Percentiles rank a stretch among this genome's conserved stretches.
These are phyloP conservation scores for Blastomyces gilchristii DNA, from an alignment of 2,329 filamentous ascomycete genomes.

Conservation along the genomic window DNA sequence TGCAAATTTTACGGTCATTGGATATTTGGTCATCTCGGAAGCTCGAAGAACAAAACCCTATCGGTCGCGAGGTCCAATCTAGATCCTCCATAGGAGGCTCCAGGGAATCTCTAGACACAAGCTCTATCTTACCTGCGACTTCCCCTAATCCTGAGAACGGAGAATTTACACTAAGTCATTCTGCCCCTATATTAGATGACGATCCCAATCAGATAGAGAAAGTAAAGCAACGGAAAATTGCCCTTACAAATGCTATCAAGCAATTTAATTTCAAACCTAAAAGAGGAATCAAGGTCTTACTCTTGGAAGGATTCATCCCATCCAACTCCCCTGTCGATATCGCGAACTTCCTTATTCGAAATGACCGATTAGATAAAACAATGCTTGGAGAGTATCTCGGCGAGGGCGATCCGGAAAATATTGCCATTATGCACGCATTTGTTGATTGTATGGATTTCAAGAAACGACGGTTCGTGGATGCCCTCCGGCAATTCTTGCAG, in stretches of 20 bases:
- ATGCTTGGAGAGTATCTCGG: slow-evolving; percentile 90
- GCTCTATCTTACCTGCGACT: slow-evolving; percentile 41
- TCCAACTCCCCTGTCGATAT: slow-evolving; percentile 72
- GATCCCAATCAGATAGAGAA: slow-evolving; percentile 91
- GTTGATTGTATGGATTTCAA: slow-evolving; percentile 91
- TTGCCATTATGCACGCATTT: slow-evolving; percentile 97
- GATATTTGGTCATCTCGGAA: slow-evolving; percentile 83
- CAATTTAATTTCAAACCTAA: slow-evolving; percentile 99
- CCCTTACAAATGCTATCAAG: slow-evolving; percentile 74
- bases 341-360: slow-evolving; percentile 67
- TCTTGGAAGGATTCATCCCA: slow-evolving; percentile 77
- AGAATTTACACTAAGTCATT: slow-evolving; percentile 48
- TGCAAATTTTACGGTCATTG: slow-evolving; percentile 78
- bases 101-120: slow-evolving; percentile 66
- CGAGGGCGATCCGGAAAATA: slow-evolving; percentile 84
- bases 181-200: slow-evolving; percentile 65
- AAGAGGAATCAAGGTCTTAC: slow-evolving; percentile 71
- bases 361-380: slow-evolving; percentile 80
- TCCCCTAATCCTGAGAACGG: slow-evolving; percentile 49
- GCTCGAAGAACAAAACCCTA: slow-evolving; percentile 37
- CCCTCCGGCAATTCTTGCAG: slow-evolving; percentile 82
- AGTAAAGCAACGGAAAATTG: slow-evolving; percentile 88
- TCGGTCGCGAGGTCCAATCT: slow-evolving; percentile 15
- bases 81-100: slow-evolving; percentile 49
- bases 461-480: slow-evolving; percentile 84